Percentiles rank a stretch among this genome's conserved stretches.
These are phyloP conservation scores for Neurospora crassa DNA, from an alignment of 2,329 filamentous ascomycete genomes.

Conservation along the genomic window DNA sequence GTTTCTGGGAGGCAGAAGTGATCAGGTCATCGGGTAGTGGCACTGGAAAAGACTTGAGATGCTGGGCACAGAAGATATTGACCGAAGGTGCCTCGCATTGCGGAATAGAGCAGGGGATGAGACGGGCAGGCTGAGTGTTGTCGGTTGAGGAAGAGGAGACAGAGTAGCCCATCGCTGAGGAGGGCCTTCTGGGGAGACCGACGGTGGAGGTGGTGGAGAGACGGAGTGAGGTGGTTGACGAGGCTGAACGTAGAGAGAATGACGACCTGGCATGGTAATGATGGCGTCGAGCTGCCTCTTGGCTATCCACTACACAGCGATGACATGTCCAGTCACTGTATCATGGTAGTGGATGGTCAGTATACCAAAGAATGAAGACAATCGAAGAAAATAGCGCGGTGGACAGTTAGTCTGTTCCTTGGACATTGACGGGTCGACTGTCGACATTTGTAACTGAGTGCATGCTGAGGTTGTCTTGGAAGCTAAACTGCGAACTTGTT, in stretches of 20 bases:
- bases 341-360: background rate
- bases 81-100: background rate
- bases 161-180: background rate
- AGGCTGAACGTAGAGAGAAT: constrained; percentile 9
- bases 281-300: constrained; percentile 1
- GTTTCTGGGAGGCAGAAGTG: background rate
- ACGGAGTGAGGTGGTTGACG: constrained; percentile 1
- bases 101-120: background rate
- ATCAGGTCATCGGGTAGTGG: background rate
- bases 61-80: background rate
- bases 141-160: background rate
- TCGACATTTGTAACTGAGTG: background rate
- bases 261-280: constrained; percentile 12
- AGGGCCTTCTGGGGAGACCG: background rate
- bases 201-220: background rate
- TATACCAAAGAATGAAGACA: background rate
- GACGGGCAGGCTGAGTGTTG: background rate
- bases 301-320: constrained; percentile 9
- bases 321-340: constrained; percentile 13
- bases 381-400: background rate
- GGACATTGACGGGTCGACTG: background rate
- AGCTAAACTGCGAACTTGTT: background rate
- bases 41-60: background rate
- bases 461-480: background rate
- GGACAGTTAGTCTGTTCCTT: background rate